A percentile compares a stretch with the other conserved stretches of the same genome.
These are phyloP conservation scores for Conidiobolus incongruus DNA, from an alignment of 371 early-diverging fungal species.

Conservation along the genomic window DNA sequence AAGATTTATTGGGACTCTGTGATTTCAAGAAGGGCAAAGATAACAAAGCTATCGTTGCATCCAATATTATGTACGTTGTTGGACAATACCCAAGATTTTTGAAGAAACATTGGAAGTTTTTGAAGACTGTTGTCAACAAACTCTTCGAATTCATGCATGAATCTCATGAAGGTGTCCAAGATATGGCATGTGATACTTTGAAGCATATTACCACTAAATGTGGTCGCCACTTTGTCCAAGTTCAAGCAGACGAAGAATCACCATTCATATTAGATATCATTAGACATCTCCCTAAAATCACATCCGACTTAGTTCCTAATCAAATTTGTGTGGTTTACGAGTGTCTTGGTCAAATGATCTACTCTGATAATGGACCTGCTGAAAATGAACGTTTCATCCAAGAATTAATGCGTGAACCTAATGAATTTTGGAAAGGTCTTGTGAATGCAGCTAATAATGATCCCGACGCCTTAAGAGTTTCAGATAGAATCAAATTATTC, in stretches of 20 bases:
- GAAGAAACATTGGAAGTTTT: constrained; percentile 96
- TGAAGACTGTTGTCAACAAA: constrained; percentile 99
- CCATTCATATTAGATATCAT: constrained; percentile 93
- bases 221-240: constrained; percentile 72
- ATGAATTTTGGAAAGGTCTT: constrained; percentile 36
- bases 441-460: constrained; percentile 67
- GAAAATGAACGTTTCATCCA: constrained; percentile 57
- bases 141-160: constrained; percentile 99
- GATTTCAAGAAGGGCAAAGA: constrained; percentile 93
- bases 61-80: constrained; percentile 99
- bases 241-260: constrained; percentile 47
- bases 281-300: constrained; percentile 44
- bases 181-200: constrained; percentile 99
- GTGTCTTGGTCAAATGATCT: constrained; percentile 88
- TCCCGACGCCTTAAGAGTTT: constrained; percentile 43
- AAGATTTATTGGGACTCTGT: constrained; percentile 81
- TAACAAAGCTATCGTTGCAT: constrained; percentile 98
- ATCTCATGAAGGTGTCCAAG: constrained; percentile 97
- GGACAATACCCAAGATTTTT: constrained; percentile 98
- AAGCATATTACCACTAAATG: constrained; percentile 96
- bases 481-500: constrained; percentile 64
- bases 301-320: constrained; percentile 66
- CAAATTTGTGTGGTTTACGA: constrained; percentile 94
- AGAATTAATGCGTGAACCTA: constrained; percentile 75
- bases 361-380: constrained; percentile 48